These are phyloP conservation scores for Halenospora varia DNA, from an alignment of 495 filamentous ascomycete genomes.

Conservation along the genomic window DNA sequence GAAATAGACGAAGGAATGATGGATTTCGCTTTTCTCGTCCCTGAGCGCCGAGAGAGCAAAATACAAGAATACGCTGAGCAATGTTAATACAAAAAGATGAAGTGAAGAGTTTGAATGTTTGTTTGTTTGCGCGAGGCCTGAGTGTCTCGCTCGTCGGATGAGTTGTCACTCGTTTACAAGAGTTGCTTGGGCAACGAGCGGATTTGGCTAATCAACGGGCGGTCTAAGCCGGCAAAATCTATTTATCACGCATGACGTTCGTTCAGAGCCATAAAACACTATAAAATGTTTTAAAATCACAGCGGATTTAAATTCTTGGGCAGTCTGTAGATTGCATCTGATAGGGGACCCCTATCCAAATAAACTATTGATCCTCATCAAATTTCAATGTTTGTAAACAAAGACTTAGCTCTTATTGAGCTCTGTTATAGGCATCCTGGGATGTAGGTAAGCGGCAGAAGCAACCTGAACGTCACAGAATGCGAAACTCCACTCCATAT, in stretches of 20 bases:
- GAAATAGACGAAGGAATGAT: neutral
- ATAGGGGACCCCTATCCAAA: too few species aligned
- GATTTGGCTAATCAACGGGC: neutral
- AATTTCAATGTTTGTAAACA: too few species aligned
- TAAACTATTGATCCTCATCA: too few species aligned
- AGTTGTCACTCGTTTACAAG: constrained; percentile 1
- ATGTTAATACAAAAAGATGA: constrained; percentile 25
- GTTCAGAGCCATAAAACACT: neutral
- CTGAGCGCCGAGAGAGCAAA: neutral
- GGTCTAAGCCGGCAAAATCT: neutral
- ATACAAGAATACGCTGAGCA: constrained; percentile 16
- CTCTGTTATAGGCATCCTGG: neutral
- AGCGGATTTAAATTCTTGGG: too few species aligned
- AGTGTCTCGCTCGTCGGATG: neutral
- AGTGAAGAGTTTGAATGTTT: constrained; percentile 14
- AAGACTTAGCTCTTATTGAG: neutral
- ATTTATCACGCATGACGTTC: neutral
- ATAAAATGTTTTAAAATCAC: too few species aligned
- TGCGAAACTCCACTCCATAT: neutral
- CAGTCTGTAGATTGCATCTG: too few species aligned
- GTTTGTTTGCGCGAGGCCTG: neutral
- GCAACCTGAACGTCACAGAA: neutral
- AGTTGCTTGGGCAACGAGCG: constrained; percentile 11
- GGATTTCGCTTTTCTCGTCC: neutral
- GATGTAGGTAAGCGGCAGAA: neutral